These are phyloP conservation scores for Prunus mume DNA, from an alignment of 306 rosid species.

Conservation along the genomic window DNA sequence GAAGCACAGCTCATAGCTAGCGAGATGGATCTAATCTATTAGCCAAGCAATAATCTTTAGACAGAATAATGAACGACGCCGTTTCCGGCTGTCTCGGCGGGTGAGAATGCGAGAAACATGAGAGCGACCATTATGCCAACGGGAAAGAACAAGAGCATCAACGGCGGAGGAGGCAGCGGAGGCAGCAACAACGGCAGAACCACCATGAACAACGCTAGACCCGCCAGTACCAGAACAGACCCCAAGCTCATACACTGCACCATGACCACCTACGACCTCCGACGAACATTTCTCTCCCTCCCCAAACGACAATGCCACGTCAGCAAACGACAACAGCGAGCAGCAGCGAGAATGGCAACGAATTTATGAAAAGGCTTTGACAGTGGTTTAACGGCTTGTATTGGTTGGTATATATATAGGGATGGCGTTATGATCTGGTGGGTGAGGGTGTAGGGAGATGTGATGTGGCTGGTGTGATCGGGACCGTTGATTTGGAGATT, in stretches of 20 bases:
- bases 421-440: not conserved
- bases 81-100: constrained; percentile 25
- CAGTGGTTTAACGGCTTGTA: not conserved
- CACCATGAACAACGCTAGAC: constrained; percentile 59
- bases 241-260: constrained; percentile 40
- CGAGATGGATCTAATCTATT: not conserved
- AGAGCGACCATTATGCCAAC: constrained; percentile 78
- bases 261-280: constrained; percentile 31
- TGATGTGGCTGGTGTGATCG: not conserved
- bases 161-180: constrained; percentile 76
- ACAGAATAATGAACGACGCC: constrained; percentile 26
- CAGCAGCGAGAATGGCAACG: not conserved
- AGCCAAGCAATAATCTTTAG: not conserved
- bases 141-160: constrained; percentile 65
- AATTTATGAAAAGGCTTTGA: not conserved
- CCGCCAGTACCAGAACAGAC: constrained; percentile 40
- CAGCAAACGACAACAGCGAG: not conserved
- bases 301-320: not conserved
- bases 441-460: not conserved
- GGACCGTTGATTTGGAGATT: not conserved
- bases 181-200: constrained; percentile 62
- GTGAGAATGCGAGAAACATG: constrained; percentile 60
- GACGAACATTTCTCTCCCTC: constrained; percentile 30
- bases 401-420: not conserved
- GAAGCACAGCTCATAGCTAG: not conserved